Conservation (phyloP, 2,329 filamentous ascomycete genomes). For the Drechslerella dactyloides region DNA sequence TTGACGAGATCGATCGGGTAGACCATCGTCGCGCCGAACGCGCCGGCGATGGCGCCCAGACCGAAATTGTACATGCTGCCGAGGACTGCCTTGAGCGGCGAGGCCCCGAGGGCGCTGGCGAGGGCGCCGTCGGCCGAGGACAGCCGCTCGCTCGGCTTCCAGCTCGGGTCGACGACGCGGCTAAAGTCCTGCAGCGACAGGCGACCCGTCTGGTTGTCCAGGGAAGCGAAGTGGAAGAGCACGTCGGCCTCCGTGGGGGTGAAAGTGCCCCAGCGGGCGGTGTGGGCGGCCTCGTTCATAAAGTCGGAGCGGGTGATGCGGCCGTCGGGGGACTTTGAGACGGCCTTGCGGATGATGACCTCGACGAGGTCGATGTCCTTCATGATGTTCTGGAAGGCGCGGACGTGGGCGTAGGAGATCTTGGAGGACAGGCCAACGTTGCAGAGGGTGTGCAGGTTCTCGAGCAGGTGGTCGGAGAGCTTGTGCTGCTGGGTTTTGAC, state of each 20-base stretch:
- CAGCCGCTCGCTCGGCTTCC: constrained; percentile 70
- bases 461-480: constrained; percentile 91
- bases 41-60: constrained; percentile 86
- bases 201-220: constrained; percentile 86
- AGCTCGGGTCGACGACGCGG: constrained; percentile 92
- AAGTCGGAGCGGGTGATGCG: constrained; percentile 95
- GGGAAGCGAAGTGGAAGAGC: constrained; percentile 94
- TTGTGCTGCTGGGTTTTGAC: constrained; percentile 91
- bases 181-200: constrained; percentile 84
- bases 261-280: constrained; percentile 93
- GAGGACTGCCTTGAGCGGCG: constrained; percentile 60
- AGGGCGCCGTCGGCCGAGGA: constrained; percentile 58
- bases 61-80: constrained; percentile 79
- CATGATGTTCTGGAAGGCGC: constrained; percentile 97
- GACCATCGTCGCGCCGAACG: constrained; percentile 98
- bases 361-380: constrained; percentile 98
- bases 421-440: constrained; percentile 91
- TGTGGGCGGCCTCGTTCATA: constrained; percentile 86
- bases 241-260: constrained; percentile 99
- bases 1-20: constrained; percentile 99
- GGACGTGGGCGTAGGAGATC: constrained; percentile 96
- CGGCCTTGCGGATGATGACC: constrained; percentile 86
- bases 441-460: constrained; percentile 89
- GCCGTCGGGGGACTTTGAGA: constrained; percentile 80
- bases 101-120: constrained; percentile 62